Evolutionary conservation across 441 rosid species (phyloP), one percentile per base, ranked within the genome.

Genomic region (Rhodomyrtus psidioides): DNA sequence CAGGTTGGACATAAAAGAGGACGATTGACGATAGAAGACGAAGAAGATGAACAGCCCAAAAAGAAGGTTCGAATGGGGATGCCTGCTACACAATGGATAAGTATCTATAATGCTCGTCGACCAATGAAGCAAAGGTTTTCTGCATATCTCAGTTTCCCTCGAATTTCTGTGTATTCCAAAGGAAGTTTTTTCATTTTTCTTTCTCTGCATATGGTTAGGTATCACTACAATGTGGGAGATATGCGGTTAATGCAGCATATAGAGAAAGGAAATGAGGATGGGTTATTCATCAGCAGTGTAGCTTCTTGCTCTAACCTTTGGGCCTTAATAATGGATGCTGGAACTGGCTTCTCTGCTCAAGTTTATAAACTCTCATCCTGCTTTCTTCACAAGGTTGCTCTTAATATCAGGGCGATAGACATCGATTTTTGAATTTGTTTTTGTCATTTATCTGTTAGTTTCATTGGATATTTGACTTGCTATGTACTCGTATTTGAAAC

Each of bases 61-160:
- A 86, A 86, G 82, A 86, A 86, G 59, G 79, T 86, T 39, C 84
- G 87, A 17, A 81, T 86, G 87, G 87, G 87, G 28, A 82, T 86
- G 87, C 87, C 87, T 86, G 84, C 87, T 49, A 82, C 81, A 57
- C 87, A 86, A 55, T 86, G 87, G 87, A 86, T 86, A 27, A 86
- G 87, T 82, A 84, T 86, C 42, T 86, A 86, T 79, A 86, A 49
- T 82, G 87, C 87, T 30, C 82, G 84, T 56, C 87, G 87, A 34
- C 87, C 87, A 5, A 86, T 86, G 87, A 86, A 86, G 82, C 87
- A 86, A 65, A 82, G 87, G 87, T 86, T 51, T 81, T 46, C 39
- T 75, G 46, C 34, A 34, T 57, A 44, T 57, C 44, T 46, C 27
- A 57, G 30, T 49, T 51, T 74, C n/a, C 55, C 44, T 24, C 14